A percentile compares a stretch with the other conserved stretches of the same genome.
Conservation (phyloP, 2,329 filamentous ascomycete genomes). For the Calonectria pseudoturangicola region DNA sequence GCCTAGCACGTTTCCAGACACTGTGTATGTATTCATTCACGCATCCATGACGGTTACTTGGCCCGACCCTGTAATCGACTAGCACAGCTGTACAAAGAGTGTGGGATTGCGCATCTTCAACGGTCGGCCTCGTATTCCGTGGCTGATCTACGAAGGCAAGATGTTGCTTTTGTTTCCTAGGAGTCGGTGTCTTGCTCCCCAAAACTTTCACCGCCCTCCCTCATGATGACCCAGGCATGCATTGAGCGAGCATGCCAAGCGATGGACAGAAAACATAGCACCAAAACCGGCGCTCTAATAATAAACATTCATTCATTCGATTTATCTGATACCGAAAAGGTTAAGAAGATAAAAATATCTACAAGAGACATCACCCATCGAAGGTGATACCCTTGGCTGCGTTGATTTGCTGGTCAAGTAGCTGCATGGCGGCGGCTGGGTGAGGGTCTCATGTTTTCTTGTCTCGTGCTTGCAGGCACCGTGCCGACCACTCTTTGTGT, state of each 20-base stretch:
- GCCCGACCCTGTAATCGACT: constrained; percentile 9
- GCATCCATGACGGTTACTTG: neutral
- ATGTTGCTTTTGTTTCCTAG: constrained; percentile 5
- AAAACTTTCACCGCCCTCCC: constrained; percentile 32
- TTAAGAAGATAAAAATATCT: no score
- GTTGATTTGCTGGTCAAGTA: no score
- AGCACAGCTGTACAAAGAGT: constrained; percentile 26
- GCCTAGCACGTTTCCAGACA: constrained; percentile 22
- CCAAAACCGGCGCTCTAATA: no score
- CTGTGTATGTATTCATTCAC: neutral
- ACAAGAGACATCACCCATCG: no score
- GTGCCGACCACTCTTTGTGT: constrained; percentile 4
- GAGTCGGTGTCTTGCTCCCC: constrained; percentile 22
- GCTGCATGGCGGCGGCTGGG: no score
- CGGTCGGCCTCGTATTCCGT: constrained; percentile 13
- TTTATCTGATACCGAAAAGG: no score
- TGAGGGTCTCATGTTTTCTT: no score
- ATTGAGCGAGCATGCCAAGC: neutral
- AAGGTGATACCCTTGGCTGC: no score
- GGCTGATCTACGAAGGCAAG: neutral
- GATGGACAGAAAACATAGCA: no score
- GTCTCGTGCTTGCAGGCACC: neutral
- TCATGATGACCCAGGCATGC: neutral
- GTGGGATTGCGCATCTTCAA: constrained; percentile 29
- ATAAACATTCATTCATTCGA: no score